Base-by-base conservation (phyloP, 78 protist species). In the Dictyostelium discoideum region DNA sequence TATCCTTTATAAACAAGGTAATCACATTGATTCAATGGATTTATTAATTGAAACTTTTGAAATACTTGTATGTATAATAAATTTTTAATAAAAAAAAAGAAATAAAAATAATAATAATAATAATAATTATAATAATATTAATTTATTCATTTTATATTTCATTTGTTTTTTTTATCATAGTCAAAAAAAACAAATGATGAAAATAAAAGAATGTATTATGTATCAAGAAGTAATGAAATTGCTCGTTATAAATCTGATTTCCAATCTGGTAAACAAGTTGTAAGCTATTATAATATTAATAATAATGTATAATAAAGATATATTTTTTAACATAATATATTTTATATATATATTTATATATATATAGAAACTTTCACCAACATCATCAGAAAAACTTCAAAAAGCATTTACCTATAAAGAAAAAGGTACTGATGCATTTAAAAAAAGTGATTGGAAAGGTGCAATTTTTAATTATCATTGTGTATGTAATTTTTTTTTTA, bases 401-500 rank as follows among this genome's bases (percentile, higher is more conserved):
- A 76, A 76, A 40, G 85, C 96, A n/a, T 50, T 60, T 6, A n/a
- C 13, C 3, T 22, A 48, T 32, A 93, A 93, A 44, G 96, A 93
- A 57, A 84, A 78, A 24, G 96, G 87, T 20, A 48, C 92, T 4
- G 93, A 93, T 11, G 67, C 42, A 11, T 82, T 93, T 37, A 86
- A 80, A n/a, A n/a, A 24, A 60, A 76, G 60, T 11, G 86, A 93
- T 57, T 63, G 16, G 57, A 82, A 73, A 39, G 24, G 72, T 11
- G 92, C 96, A n/a, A 46, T 93, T 14, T 42, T 48, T 20, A 60
- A 93, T 20, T 93, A 93, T 48, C 87, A 93, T 22, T 84, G 63
- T 73, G 69, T 60, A 60, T 60, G 69, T 60, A 20, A 20, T 22
- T 57, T 6, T 60, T 29, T 9, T 50, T n/a, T n/a, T n/a, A n/a